Conservation (phyloP, 768 basidiomycete genomes). For the Tylopilus rubrobrunneus region DNA sequence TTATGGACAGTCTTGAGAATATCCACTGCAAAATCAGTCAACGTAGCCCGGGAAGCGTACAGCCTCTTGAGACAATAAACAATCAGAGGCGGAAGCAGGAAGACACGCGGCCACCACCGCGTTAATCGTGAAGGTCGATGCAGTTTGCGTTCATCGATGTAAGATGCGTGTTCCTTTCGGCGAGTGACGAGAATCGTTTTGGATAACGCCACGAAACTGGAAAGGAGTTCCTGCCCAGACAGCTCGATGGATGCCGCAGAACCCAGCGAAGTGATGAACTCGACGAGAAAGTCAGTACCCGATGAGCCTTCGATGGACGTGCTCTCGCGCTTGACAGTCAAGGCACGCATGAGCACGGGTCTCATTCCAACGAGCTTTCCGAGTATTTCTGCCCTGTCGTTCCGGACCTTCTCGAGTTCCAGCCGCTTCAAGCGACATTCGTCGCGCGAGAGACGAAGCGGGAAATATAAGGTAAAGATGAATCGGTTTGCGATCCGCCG, state of each 20-base stretch:
- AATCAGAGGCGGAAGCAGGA: conserved; percentile 69
- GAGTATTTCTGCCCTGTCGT: conserved; percentile 64
- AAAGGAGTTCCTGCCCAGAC: conserved; percentile 7
- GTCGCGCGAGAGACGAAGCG: conserved; percentile 58
- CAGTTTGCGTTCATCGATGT: conserved; percentile 38
- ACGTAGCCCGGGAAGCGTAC: conserved; percentile 56
- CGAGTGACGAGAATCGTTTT: conserved; percentile 24
- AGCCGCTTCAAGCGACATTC: conserved; percentile 63
- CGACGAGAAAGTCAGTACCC: conserved; percentile 16
- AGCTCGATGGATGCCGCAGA: conserved; percentile 15
- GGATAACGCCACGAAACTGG: conserved; percentile 18
- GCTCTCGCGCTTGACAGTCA: conserved; percentile 17
- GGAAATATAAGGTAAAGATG: conserved; percentile 34
- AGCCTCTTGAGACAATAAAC: conserved; percentile 47
- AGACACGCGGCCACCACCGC: conserved; percentile 76
- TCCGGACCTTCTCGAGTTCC: conserved; percentile 58
- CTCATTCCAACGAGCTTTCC: conserved; percentile 60
- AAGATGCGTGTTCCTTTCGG: conserved; percentile 28
- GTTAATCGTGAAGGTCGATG: conserved; percentile 64
- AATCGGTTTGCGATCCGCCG: conserved; percentile 12
- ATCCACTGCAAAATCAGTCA: conserved; percentile 55
- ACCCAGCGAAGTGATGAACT: conserved; percentile 19
- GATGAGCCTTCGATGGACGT: not conserved
- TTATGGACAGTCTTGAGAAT: conserved; percentile 61
- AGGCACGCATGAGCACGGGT: conserved; percentile 36